phyloP scores from a whole-genome alignment of 2,329 filamentous ascomycete species.

The Chaetomium olivaceum region DNA sequence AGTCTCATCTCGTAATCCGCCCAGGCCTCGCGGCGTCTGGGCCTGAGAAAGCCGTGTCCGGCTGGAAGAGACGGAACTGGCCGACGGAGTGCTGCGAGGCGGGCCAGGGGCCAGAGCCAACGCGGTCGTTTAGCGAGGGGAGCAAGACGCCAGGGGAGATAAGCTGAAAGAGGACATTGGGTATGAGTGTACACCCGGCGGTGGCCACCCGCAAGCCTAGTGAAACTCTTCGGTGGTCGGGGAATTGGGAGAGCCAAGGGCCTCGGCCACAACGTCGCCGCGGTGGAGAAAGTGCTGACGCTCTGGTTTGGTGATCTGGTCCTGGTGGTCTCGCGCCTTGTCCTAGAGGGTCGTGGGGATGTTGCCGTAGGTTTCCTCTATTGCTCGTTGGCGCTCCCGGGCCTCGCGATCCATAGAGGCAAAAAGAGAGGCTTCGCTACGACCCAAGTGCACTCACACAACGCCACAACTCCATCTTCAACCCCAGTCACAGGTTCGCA shows the following conservation, averaged over 20 bases:
- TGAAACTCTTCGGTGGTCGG: constrained; percentile 12
- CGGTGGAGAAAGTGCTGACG: constrained; percentile 8
- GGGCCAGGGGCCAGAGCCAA: constrained; percentile 5
- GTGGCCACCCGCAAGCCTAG: not conserved
- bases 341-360: not conserved
- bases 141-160: not conserved
- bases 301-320: constrained; percentile 8
- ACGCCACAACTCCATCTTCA: too few species aligned
- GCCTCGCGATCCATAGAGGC: constrained; percentile 1
- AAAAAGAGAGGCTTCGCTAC: not conserved
- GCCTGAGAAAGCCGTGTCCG: not conserved
- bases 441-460: too few species aligned
- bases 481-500: too few species aligned
- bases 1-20: not conserved
- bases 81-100: not conserved
- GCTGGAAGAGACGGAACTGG: not conserved
- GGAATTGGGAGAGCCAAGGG: constrained; percentile 6
- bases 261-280: constrained; percentile 10
- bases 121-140: not conserved
- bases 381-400: not conserved
- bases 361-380: not conserved
- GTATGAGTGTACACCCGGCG: not conserved
- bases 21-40: constrained; percentile 7
- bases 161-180: not conserved
- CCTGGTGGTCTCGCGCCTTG: constrained; percentile 13